Conservation (phyloP, 1,284 basidiomycete genomes). For the Pyrrhoderma noxium region DNA sequence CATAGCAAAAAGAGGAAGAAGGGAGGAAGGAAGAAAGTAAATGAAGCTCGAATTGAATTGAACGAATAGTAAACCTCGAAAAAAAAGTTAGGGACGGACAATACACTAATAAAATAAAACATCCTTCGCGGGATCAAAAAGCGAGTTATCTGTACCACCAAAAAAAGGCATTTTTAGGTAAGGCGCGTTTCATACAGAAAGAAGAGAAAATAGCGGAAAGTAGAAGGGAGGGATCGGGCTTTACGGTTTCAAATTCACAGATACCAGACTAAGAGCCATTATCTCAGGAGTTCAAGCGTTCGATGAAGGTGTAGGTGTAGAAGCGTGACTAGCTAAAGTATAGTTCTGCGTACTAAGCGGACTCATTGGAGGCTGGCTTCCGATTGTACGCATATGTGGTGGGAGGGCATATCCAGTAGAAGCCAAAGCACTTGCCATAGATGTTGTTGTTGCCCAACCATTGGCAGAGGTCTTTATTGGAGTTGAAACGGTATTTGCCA, state of each 20-base stretch:
- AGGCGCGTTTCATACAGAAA: no score
- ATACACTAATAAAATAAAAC: no score
- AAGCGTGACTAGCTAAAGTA: conserved; percentile 6
- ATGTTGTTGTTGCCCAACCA: conserved; percentile 12
- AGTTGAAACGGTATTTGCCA: conserved; percentile 16
- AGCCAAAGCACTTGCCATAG: neutral
- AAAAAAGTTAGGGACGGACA: neutral
- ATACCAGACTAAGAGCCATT: neutral
- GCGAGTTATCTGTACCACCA: no score
- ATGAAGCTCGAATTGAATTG: neutral
- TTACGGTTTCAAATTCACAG: no score
- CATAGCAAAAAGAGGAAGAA: neutral
- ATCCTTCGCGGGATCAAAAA: no score
- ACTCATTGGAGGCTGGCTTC: neutral
- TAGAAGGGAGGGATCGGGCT: neutral
- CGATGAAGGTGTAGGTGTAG: conserved; percentile 3
- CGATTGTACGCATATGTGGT: conserved; percentile 10
- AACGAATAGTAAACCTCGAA: conserved; percentile 1
- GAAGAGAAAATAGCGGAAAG: neutral
- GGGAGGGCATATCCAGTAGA: conserved; percentile 9
- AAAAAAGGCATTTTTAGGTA: no score
- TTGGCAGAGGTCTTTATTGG: conserved; percentile 4
- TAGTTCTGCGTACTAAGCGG: conserved; percentile 7
- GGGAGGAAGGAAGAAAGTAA: neutral
- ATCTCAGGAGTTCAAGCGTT: neutral